These are phyloP conservation scores for Daldinia eschscholtzii DNA, from an alignment of 2,329 filamentous ascomycete species.

Conservation along the genomic window DNA sequence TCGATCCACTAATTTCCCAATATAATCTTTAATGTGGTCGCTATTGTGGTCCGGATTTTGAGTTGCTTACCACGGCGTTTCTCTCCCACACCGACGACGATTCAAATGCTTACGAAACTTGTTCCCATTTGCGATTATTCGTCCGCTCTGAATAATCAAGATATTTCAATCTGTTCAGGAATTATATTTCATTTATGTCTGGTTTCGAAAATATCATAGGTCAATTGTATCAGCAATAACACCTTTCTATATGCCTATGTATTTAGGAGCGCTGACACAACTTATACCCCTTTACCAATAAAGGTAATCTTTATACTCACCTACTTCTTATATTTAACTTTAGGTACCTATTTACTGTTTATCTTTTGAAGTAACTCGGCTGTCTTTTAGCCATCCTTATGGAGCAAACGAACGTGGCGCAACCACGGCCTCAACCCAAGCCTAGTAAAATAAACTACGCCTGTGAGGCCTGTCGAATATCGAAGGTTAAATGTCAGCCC, in stretches of 20 bases:
- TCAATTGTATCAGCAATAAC: not conserved
- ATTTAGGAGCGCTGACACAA: not conserved
- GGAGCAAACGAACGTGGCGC: constrained; percentile 34
- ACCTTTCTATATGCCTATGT: not conserved
- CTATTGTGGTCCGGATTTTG: not conserved
- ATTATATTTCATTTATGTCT: not conserved
- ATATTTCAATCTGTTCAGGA: not conserved
- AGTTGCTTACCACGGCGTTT: not conserved
- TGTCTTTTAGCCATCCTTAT: not conserved
- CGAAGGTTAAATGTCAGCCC: constrained; percentile 66
- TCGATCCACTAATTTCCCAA: not conserved
- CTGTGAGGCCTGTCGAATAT: constrained; percentile 66
- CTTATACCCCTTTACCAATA: not conserved
- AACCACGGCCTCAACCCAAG: constrained; percentile 41
- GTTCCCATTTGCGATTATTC: not conserved
- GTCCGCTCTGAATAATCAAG: not conserved
- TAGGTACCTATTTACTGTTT: not conserved
- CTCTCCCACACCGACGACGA: not conserved
- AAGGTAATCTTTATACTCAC: not conserved
- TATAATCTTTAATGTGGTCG: not conserved
- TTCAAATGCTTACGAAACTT: not conserved
- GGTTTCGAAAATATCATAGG: not conserved
- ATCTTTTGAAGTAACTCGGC: not conserved
- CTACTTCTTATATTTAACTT: not conserved
- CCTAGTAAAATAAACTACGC: constrained; percentile 59